Conservation (phyloP, 23 red algal species). For the Agarophyton chilense region DNA sequence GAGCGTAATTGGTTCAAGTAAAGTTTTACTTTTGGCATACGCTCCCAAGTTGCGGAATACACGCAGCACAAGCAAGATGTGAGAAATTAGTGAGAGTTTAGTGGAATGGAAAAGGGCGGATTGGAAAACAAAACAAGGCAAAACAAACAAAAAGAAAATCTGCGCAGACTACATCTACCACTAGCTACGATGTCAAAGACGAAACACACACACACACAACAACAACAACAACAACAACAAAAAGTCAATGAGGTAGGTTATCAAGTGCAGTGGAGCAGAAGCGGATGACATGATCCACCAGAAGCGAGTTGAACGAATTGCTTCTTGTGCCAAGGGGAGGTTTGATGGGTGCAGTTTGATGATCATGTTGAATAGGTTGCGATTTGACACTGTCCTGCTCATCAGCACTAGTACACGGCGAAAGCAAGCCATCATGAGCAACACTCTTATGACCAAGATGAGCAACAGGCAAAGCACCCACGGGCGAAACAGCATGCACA, state of each 20-base stretch:
- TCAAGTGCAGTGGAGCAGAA: background rate
- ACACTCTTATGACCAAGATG: no score
- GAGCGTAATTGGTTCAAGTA: no score
- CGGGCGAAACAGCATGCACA: background rate
- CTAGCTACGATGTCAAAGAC: background rate
- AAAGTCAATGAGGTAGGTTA: background rate
- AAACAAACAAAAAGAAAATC: no score
- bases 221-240: background rate
- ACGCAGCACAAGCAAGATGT: no score
- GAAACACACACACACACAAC: background rate
- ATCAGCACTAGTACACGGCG: conserved; percentile 11
- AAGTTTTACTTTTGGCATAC: no score
- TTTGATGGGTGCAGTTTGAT: background rate
- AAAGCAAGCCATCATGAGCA: background rate
- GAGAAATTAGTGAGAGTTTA: no score
- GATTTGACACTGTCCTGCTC: background rate
- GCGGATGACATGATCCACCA: background rate
- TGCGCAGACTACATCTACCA: background rate
- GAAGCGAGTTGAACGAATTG: background rate
- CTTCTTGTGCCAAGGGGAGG: background rate
- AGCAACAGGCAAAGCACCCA: no score
- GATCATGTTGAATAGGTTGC: background rate
- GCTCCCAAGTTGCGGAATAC: no score
- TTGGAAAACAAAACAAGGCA: no score
- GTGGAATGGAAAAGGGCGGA: no score